Conservation (phyloP, 805 yeast genomes). For the Pichia cephalocereana region DNA sequence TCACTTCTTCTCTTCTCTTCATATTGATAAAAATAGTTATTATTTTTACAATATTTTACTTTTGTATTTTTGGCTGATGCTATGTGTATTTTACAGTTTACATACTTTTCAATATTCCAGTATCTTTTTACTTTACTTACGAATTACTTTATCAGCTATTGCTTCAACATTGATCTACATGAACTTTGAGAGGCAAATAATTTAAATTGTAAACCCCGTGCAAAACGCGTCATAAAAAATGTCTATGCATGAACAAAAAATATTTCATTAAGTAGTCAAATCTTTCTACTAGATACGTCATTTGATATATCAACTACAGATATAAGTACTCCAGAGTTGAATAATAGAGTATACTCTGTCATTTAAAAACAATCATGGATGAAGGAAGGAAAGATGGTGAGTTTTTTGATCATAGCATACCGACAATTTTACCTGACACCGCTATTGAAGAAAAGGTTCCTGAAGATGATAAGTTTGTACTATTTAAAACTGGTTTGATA, state of each 20-base stretch:
- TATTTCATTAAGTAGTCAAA: too few relatives aligned
- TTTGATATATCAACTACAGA: too few relatives aligned
- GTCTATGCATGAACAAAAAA: too few relatives aligned
- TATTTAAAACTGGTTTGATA: neutral
- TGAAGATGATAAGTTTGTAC: neutral
- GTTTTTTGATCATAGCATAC: constrained; percentile 9
- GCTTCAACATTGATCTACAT: too few relatives aligned
- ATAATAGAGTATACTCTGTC: too few relatives aligned
- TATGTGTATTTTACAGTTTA: neutral
- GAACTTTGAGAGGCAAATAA: too few relatives aligned
- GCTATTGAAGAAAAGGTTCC: neutral
- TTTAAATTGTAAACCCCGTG: too few relatives aligned
- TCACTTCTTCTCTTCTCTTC: constrained; percentile 3
- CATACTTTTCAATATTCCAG: neutral
- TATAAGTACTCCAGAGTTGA: too few relatives aligned
- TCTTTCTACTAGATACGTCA: too few relatives aligned
- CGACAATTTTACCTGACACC: neutral
- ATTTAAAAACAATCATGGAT: neutral
- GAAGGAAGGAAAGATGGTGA: neutral
- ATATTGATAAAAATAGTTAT: neutral
- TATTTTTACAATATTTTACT: neutral
- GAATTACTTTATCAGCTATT: too few relatives aligned
- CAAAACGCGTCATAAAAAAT: too few relatives aligned
- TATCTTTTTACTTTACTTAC: too few relatives aligned
- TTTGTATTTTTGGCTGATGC: constrained; percentile 2